Conservation (phyloP, 345 rosid genomes). For the Conringia planisiliqua region DNA sequence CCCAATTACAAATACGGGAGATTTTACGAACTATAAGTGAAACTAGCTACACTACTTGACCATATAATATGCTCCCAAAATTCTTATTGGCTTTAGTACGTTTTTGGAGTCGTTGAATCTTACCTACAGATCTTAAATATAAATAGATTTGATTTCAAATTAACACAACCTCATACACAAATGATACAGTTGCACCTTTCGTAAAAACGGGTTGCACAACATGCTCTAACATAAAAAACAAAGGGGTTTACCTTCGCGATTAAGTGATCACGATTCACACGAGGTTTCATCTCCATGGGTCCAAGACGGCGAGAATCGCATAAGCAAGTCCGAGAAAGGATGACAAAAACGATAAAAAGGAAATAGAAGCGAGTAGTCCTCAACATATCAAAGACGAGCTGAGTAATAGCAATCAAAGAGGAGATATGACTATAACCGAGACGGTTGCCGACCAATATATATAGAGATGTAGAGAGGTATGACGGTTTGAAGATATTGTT, state of each 20-base stretch:
- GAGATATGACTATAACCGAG: not conserved
- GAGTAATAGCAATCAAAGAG: not conserved
- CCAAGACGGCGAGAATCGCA: constrained; percentile 49
- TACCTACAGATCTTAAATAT: not conserved
- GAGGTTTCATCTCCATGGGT: constrained; percentile 26
- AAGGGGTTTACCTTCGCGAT: constrained; percentile 27
- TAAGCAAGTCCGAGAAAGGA: constrained; percentile 41
- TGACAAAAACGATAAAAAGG: constrained; percentile 37
- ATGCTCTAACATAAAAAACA: no score
- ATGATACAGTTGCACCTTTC: not conserved
- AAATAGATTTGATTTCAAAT: not conserved
- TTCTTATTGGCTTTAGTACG: not conserved
- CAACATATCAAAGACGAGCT: constrained; percentile 7
- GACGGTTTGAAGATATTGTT: constrained; percentile 18
- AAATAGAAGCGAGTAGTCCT: constrained; percentile 27
- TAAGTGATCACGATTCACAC: constrained; percentile 21
- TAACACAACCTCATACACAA: not conserved
- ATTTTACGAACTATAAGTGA: not conserved
- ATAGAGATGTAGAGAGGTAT: not conserved
- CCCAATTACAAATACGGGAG: not conserved
- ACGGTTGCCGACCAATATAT: constrained; percentile 6
- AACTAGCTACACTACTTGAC: not conserved
- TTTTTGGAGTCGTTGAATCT: not conserved
- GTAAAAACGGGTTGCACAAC: not conserved
- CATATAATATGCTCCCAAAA: not conserved